These are phyloP conservation scores for Coleophoma cylindrospora DNA, from an alignment of 2,329 filamentous ascomycete species.

Conservation along the genomic window DNA sequence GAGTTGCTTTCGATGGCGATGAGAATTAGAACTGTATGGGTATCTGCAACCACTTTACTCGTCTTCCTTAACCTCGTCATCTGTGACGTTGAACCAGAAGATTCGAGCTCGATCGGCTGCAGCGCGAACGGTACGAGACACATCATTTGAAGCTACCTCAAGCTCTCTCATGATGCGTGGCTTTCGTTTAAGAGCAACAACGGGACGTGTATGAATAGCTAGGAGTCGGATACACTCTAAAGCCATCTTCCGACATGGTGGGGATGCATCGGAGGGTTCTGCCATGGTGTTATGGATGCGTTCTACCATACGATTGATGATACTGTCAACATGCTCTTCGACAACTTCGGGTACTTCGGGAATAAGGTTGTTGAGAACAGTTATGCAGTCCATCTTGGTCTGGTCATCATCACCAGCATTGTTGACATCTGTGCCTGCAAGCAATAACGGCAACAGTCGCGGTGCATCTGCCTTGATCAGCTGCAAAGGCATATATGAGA, in stretches of 20 bases:
- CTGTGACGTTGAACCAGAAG: conserved; percentile 15
- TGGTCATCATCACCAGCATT: conserved; percentile 12
- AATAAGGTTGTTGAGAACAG: conserved; percentile 11
- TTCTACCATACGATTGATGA: conserved; percentile 23
- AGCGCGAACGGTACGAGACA: conserved; percentile 16
- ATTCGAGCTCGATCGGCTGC: conserved; percentile 18
- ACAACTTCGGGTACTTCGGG: conserved; percentile 9
- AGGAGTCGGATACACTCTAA: conserved; percentile 22
- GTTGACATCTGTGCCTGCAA: conserved; percentile 19
- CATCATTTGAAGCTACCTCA: conserved; percentile 20
- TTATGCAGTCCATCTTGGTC: conserved; percentile 17
- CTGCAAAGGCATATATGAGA: conserved; percentile 16
- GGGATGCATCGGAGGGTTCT: conserved; percentile 17
- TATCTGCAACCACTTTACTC: neutral
- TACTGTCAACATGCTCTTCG: conserved; percentile 18
- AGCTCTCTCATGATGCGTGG: conserved; percentile 17
- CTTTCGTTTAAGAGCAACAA: conserved; percentile 10
- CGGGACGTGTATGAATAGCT: conserved; percentile 10
- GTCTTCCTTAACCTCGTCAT: conserved; percentile 1
- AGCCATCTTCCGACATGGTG: conserved; percentile 17
- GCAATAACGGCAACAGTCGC: conserved; percentile 14
- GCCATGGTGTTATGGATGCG: conserved; percentile 21
- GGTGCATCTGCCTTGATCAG: conserved; percentile 8
- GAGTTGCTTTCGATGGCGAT: neutral
- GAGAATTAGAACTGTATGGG: neutral